Conservation (phyloP, 257 asterid species). For the Solanum bulbocastanum region DNA sequence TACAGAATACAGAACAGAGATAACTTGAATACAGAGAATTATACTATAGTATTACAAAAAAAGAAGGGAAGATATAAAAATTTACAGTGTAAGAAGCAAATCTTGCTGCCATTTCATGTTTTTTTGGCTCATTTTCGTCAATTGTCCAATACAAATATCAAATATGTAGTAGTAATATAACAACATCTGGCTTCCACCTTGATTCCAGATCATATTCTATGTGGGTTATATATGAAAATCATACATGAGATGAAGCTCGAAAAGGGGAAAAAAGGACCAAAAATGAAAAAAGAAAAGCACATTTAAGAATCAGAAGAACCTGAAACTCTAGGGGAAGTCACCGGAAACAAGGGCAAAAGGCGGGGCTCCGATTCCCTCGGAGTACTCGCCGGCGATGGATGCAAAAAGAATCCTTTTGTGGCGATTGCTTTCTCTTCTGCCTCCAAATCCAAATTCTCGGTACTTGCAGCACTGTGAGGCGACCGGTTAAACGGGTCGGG, state of each 20-base stretch:
- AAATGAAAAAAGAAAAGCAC: constrained; percentile 1
- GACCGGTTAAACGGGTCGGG: constrained; percentile 72
- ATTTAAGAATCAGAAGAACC: constrained; percentile 48
- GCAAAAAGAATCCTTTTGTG: constrained; percentile 63
- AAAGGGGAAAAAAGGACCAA: neutral
- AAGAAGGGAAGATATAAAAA: neutral
- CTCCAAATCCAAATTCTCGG: constrained; percentile 27
- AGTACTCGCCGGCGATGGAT: constrained; percentile 76
- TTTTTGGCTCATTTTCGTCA: constrained; percentile 8
- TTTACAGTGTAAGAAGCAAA: neutral
- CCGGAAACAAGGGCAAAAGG: constrained; percentile 72
- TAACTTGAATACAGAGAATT: neutral
- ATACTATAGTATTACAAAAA: neutral
- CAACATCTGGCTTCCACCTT: constrained; percentile 13
- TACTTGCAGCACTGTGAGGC: constrained; percentile 7
- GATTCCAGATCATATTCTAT: constrained; percentile 36
- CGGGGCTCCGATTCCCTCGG: constrained; percentile 91
- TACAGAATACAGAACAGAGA: neutral
- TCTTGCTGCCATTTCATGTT: constrained; percentile 4
- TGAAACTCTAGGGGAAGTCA: constrained; percentile 64
- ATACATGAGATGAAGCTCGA: constrained; percentile 20
- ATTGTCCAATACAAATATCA: constrained; percentile 13
- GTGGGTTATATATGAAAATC: constrained; percentile 31
- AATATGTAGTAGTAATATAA: constrained; percentile 6
- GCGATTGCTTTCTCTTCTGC: constrained; percentile 84